Percentiles rank a stretch among this genome's conserved stretches.
These are phyloP conservation scores for Parachlorella kessleri DNA, from an alignment of 139 green algal genomes.

Conservation along the genomic window DNA sequence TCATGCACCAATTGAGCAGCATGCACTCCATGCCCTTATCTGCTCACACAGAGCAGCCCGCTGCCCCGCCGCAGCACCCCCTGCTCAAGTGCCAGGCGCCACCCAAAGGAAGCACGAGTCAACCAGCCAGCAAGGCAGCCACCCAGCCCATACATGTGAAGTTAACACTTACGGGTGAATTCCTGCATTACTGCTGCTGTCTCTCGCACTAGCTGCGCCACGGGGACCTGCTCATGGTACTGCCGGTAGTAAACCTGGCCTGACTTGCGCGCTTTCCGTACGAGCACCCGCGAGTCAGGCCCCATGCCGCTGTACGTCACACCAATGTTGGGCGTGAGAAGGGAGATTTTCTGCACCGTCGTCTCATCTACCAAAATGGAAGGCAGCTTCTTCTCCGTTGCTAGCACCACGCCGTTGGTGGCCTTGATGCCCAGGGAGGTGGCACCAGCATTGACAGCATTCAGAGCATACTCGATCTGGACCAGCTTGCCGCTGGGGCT, in stretches of 20 bases:
- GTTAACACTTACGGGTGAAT: conserved; percentile 92
- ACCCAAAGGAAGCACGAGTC: no score
- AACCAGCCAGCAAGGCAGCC: background rate
- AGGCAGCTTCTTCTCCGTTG: conserved; percentile 99
- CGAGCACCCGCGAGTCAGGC: conserved; percentile 95
- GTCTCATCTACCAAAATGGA: conserved; percentile 83
- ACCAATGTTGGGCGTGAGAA: conserved; percentile 92
- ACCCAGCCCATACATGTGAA: background rate
- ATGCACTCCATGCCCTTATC: no score
- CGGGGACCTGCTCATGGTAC: conserved; percentile 97
- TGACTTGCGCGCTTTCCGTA: conserved; percentile 90
- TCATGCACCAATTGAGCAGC: no score
- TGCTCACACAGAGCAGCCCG: no score
- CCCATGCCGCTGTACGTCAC: conserved; percentile 99
- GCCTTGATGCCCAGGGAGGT: conserved; percentile 97
- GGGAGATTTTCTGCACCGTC: conserved; percentile 93
- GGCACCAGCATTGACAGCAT: conserved; percentile 89
- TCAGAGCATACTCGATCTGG: conserved; percentile 98
- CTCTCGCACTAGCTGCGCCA: conserved; percentile 96
- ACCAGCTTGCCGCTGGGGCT: conserved; percentile 98
- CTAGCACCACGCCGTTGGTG: conserved; percentile 97
- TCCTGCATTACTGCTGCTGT: conserved; percentile 99
- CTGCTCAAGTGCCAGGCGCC: no score
- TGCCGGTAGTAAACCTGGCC: conserved; percentile 87
- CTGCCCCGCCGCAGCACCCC: no score